These are phyloP conservation scores for Hymenoscyphus linearis DNA, from an alignment of 2,329 filamentous ascomycete genomes.

Conservation along the genomic window DNA sequence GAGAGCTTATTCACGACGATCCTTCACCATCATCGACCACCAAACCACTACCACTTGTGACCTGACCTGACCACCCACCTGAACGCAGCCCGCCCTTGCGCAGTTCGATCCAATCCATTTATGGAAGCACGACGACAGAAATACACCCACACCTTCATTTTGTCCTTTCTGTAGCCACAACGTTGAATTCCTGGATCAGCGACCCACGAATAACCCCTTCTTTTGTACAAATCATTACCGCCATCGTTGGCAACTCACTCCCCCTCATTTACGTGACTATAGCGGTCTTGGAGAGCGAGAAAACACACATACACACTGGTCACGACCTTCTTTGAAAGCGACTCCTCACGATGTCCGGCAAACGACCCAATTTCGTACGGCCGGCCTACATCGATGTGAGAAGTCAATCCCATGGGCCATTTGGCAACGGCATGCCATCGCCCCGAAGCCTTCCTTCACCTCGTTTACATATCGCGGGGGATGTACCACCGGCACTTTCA, in stretches of 20 bases:
- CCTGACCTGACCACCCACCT: neutral
- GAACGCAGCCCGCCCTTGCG: neutral
- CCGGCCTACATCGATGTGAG: constrained; percentile 30
- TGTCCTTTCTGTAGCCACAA: neutral
- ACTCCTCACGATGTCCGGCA: constrained; percentile 24
- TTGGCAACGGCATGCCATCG: constrained; percentile 18
- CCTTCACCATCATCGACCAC: neutral
- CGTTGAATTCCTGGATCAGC: neutral
- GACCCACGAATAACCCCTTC: neutral
- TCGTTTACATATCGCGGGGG: constrained; percentile 70
- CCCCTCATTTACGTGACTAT: neutral
- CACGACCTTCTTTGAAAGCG: neutral
- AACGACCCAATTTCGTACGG: constrained; percentile 7
- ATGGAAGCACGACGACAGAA: neutral
- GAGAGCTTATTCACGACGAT: constrained; percentile 4
- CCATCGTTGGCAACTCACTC: neutral
- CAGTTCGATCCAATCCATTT: neutral
- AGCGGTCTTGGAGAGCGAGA: constrained; percentile 4
- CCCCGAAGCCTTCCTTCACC: constrained; percentile 47
- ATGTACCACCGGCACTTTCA: constrained; percentile 83
- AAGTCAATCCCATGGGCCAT: constrained; percentile 28
- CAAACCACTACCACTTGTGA: neutral
- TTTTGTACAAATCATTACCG: neutral
- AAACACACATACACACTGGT: neutral
- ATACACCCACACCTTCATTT: neutral